A percentile compares a stretch with the other conserved stretches of the same genome.
These are phyloP conservation scores for Monosporascus sp. DNA, from an alignment of 2,329 filamentous ascomycete genomes.

Conservation along the genomic window DNA sequence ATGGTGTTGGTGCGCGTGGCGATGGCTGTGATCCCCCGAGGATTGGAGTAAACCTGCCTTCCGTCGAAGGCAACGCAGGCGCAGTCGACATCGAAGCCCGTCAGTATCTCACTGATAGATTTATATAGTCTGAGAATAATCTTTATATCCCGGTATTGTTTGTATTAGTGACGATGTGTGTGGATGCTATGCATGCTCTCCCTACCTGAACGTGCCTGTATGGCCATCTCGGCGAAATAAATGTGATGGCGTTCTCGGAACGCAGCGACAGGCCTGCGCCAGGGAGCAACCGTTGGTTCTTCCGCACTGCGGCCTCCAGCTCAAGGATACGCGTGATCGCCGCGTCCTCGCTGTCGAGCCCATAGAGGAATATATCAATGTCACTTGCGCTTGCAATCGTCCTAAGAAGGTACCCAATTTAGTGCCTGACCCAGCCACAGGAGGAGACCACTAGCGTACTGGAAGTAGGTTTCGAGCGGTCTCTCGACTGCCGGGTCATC, in stretches of 20 bases:
- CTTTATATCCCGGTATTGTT: neutral
- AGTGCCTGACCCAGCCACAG: neutral
- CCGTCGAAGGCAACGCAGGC: neutral
- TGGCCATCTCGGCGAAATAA: constrained; percentile 1
- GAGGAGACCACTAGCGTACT: neutral
- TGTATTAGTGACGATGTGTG: too few relatives aligned
- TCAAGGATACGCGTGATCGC: neutral
- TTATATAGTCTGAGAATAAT: neutral
- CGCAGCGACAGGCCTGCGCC: constrained; percentile 2
- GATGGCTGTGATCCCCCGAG: neutral
- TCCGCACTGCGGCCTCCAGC: neutral
- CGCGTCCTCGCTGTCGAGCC: neutral
- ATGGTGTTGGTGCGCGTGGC: neutral
- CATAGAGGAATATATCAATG: neutral
- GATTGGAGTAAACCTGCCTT: neutral
- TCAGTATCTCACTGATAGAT: neutral
- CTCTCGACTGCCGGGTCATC: neutral
- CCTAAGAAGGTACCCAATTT: neutral
- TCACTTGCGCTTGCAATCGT: constrained; percentile 2
- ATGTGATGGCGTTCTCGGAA: neutral
- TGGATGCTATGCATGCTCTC: neutral
- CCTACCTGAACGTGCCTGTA: neutral
- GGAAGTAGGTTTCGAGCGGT: neutral
- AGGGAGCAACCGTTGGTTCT: neutral
- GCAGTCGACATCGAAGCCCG: neutral